Evolutionary conservation across 2,329 filamentous ascomycete species (phyloP), one percentile per base, ranked within the genome.

Genomic region (Emericellopsis atlantica): DNA sequence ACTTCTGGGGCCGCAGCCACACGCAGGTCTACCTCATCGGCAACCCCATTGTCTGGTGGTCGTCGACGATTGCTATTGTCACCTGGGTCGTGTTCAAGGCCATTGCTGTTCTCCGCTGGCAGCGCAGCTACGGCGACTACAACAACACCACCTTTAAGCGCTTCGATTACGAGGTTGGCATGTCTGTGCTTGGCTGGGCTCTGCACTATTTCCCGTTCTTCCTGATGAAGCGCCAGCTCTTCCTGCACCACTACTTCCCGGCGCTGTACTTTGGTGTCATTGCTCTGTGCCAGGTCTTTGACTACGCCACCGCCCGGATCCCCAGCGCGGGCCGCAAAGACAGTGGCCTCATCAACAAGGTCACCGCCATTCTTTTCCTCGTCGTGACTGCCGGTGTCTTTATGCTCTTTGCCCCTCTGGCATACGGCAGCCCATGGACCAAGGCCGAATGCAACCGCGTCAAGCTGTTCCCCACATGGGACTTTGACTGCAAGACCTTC

Each of bases 181-280:
- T 80, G 40, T 87, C 79, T 15, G 83, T 95, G 26, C 75, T 98
- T 8, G 92, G 84, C 50, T 98, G 92, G 92, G 87, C 85, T 37
- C 82, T 98, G 61, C 92, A 98, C 65, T 98, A 95, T 69, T 96
- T 98, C 71, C 92, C 92, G 10, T 98, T 98, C 69, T 98, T 80
- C 68, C 75, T 98, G 43, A 96, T 98, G 92, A 80, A 92, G 58
- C 88, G 92, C 52, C 92, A 98, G 65, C 79, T 98, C 31, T 98
- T 98, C 74, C 71, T 98, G 46, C 92, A 98, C 62, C 92, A 98
- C 66, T 98, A 98, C 63, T 92, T 98, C 64, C 92, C 92, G 0
- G 92, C 92, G 2, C 76, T 98, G 12, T 94, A 95, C 67, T 98
- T 98, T 58, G 88, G 84, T 46, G 79, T 98, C 53, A 81, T 96